Evolutionary conservation across 164 flowering plant species (phyloP), one percentile per base, ranked within the genome.

Genomic region (Piper betle): DNA sequence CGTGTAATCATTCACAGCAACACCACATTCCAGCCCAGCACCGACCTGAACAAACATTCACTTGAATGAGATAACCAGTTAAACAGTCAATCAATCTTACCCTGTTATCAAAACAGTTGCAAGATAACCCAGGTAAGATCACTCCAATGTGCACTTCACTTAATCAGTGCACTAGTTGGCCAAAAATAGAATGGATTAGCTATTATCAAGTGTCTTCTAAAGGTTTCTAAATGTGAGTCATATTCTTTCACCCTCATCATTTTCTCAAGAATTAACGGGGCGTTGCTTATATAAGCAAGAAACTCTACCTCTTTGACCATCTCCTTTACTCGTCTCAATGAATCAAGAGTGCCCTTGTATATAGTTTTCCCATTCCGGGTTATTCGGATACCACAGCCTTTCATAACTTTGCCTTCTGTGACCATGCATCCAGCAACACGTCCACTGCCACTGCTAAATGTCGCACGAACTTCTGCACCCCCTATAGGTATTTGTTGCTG

Each of bases 381-480:
- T 3, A 92, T 78, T 42, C 77, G 83, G 66, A 88, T 67, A 39
- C 92, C 92, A 75, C 91, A 88, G 62, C 78, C 88, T 72, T 83
- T 85, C 66, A 72, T 78, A 8, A 88, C 61, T 68, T 85, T 88
- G 59, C 98, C 98, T 59, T 87, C 95, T 13, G 80, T 78, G 54
- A 88, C 84, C 89, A 88, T 87, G 78, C 98, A 92, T 65, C 98
- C 98, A 71, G 93, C 96, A 77, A 83, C 87, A 64, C 85, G 91
- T 62, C 95, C 91, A 74, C 96, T 92, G 59, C 96, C 96, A 72
- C 95, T 87, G 73, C 84, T 87, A 66, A 88, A 92, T 42, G 75
- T 68, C 4, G 96, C 92, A 20, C 91, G 80, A 42, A 92, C 87
- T 67, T 83, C 89, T 9, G 92, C 98, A 62, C 79, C 69, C 62